A percentile compares a stretch with the other conserved stretches of the same genome.
phyloP scores from a whole-genome alignment of 345 rosid species.

The Citrus inodora region DNA sequence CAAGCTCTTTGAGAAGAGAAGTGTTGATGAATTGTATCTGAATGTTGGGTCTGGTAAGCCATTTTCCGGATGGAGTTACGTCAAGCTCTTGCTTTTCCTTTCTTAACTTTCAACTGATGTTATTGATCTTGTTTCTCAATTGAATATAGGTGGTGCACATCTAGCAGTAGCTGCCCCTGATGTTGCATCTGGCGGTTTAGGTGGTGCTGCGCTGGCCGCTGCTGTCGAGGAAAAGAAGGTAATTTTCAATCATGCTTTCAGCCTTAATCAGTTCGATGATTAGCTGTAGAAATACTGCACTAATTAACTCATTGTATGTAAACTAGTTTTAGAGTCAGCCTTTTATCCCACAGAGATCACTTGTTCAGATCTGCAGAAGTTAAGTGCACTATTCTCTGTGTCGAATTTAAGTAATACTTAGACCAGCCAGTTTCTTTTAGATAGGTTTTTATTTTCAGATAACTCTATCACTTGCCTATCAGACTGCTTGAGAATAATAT shows the following conservation, averaged over 20 bases:
- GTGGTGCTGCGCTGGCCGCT: background rate
- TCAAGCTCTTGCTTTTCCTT: background rate
- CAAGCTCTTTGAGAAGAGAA: slow-evolving; percentile 15
- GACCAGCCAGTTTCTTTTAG: background rate
- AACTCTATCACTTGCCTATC: background rate
- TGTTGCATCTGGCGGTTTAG: background rate
- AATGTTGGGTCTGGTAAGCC: slow-evolving; percentile 1
- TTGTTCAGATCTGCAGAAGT: background rate
- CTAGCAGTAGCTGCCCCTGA: slow-evolving; percentile 3
- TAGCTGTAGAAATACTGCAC: background rate
- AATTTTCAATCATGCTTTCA: background rate
- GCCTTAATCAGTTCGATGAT: background rate
- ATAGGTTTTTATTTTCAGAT: too few relatives aligned
- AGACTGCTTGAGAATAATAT: background rate
- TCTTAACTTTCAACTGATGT: too few relatives aligned
- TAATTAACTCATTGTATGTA: background rate
- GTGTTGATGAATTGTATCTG: slow-evolving; percentile 4
- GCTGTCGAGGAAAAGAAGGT: background rate
- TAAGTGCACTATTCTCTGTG: background rate
- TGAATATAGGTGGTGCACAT: background rate
- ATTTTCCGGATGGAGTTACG: background rate
- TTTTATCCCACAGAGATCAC: background rate
- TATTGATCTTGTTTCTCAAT: background rate
- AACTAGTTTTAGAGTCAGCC: background rate
- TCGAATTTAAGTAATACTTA: background rate